These are phyloP conservation scores for Calycina herbarum DNA, from an alignment of 2,329 filamentous ascomycete genomes.

Conservation along the genomic window DNA sequence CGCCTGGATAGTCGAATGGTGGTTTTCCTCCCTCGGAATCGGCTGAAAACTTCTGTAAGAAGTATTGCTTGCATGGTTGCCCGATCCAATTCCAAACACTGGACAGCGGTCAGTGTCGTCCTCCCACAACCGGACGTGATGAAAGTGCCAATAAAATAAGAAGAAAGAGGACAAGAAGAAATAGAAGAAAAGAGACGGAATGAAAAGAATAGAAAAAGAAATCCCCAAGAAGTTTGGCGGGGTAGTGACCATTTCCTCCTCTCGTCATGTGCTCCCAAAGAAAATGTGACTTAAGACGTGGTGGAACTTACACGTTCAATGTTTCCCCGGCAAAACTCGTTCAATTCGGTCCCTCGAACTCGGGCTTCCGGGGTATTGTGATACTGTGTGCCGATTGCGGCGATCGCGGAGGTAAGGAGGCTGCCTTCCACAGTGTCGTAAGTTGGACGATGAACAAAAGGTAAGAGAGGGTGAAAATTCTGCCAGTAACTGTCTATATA, in stretches of 20 bases:
- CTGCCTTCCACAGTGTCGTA: constrained; percentile 26
- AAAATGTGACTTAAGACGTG: neutral
- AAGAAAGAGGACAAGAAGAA: neutral
- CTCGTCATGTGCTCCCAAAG: neutral
- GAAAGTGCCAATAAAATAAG: neutral
- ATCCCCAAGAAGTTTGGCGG: neutral
- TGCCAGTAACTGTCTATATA: constrained; percentile 35
- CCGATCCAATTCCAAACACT: constrained; percentile 31
- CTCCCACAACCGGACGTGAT: neutral
- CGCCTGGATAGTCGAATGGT: constrained; percentile 29
- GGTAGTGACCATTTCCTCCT: constrained; percentile 2
- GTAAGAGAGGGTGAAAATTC: constrained; percentile 31
- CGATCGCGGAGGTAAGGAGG: constrained; percentile 33
- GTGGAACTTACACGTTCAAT: constrained; percentile 31
- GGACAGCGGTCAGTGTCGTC: constrained; percentile 9
- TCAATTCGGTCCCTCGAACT: constrained; percentile 31
- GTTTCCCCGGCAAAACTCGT: constrained; percentile 31
- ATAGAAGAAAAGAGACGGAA: neutral
- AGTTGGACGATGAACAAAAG: constrained; percentile 34
- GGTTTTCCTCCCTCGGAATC: constrained; percentile 34
- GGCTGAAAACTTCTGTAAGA: constrained; percentile 36
- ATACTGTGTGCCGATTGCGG: constrained; percentile 37
- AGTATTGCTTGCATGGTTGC: constrained; percentile 36
- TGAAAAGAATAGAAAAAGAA: neutral
- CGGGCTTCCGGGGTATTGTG: constrained; percentile 31